phyloP scores from a whole-genome alignment of 1,139 yeast species.

The Debaryomycetaceae sp. region DNA sequence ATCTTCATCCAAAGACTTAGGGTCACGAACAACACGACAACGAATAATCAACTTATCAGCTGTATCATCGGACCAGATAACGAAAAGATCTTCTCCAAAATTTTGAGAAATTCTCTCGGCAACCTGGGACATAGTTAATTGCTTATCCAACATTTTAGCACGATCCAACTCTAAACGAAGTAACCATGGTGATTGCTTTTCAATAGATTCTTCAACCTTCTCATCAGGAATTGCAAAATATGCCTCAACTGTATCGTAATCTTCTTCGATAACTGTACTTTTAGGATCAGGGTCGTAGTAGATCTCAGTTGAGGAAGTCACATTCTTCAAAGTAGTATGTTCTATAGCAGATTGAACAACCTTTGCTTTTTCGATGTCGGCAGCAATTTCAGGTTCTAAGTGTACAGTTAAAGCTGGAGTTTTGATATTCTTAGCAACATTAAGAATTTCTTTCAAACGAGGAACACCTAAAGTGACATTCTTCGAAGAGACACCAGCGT shows the following conservation, averaged over 20 bases:
- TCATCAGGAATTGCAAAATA: constrained; percentile 98
- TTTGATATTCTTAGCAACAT: constrained; percentile 96
- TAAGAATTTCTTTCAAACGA: constrained; percentile 96
- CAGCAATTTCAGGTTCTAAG: constrained; percentile 73
- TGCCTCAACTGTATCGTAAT: constrained; percentile 94
- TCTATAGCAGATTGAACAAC: constrained; percentile 95
- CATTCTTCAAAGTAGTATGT: constrained; percentile 91
- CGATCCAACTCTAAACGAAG: constrained; percentile 95
- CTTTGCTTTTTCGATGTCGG: constrained; percentile 91
- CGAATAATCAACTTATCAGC: constrained; percentile 96
- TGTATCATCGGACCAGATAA: constrained; percentile 98
- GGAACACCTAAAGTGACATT: constrained; percentile 99
- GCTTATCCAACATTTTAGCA: constrained; percentile 98
- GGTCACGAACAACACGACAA: constrained; percentile 98
- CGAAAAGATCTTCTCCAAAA: constrained; percentile 92
- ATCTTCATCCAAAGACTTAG: constrained; percentile 88
- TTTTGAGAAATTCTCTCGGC: constrained; percentile 93
- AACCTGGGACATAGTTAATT: constrained; percentile 96
- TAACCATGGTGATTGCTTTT: constrained; percentile 96
- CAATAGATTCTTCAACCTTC: constrained; percentile 88
- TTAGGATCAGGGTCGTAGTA: constrained; percentile 98
- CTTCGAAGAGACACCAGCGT: constrained; percentile 99
- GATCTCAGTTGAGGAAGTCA: constrained; percentile 96
- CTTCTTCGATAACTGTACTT: constrained; percentile 92
- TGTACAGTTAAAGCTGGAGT: constrained; percentile 98